phyloP scores from a whole-genome alignment of 305 asterid genomes.

The Fraxinus sp. region DNA sequence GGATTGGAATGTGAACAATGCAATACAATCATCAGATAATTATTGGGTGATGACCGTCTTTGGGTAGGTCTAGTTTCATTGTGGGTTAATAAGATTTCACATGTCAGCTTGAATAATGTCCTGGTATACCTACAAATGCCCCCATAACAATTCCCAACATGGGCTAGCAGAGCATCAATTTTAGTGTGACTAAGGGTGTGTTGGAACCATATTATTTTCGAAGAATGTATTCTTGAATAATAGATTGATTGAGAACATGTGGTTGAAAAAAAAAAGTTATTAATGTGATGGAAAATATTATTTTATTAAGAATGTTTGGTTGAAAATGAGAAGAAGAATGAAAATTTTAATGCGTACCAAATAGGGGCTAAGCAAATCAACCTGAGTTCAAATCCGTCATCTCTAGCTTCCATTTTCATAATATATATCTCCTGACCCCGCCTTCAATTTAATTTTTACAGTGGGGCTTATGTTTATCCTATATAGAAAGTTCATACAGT shows the following conservation, averaged over 20 bases:
- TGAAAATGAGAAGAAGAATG: too few species aligned
- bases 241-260: too few species aligned
- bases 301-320: too few species aligned
- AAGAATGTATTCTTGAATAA: too few species aligned
- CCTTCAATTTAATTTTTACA: background rate
- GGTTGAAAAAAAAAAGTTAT: too few species aligned
- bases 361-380: background rate
- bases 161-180: slow-evolving; percentile 1
- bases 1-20: background rate
- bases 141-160: background rate
- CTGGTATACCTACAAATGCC: background rate
- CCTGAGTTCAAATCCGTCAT: background rate
- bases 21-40: background rate
- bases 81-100: background rate
- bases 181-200: background rate
- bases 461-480: background rate
- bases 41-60: background rate
- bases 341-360: too few species aligned
- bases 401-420: background rate
- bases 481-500: background rate
- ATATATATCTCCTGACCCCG: background rate
- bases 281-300: too few species aligned
- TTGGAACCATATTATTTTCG: too few species aligned
- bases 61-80: background rate
- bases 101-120: slow-evolving; percentile 8